Evolutionary conservation across 2,329 filamentous ascomycete genomes (phyloP).

Genomic region (Penicillium oxalicum): DNA sequence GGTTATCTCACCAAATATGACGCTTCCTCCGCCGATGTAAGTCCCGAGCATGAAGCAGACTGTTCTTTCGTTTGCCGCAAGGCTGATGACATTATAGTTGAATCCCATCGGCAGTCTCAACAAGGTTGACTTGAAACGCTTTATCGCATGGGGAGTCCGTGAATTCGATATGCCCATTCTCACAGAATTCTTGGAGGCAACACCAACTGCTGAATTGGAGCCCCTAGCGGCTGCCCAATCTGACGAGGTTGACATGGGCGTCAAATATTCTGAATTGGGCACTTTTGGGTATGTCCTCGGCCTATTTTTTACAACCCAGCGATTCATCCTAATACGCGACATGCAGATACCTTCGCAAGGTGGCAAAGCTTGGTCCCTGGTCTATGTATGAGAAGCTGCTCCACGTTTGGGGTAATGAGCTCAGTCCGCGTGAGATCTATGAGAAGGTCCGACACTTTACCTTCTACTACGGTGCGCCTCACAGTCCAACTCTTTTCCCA

Average conservation of each 20-base stretch:
- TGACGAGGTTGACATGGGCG: slow-evolving; percentile 53
- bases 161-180: slow-evolving; percentile 61
- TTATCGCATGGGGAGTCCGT: slow-evolving; percentile 59
- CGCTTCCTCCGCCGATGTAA: slow-evolving; percentile 51
- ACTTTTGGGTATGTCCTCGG: slow-evolving; percentile 39
- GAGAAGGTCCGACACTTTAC: slow-evolving; percentile 44
- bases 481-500: neutral
- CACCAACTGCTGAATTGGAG: slow-evolving; percentile 59
- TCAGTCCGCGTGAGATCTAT: slow-evolving; percentile 41
- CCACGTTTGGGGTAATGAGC: slow-evolving; percentile 43
- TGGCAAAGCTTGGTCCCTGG: slow-evolving; percentile 49
- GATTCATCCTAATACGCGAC: slow-evolving; percentile 40
- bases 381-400: slow-evolving; percentile 50
- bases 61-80: neutral
- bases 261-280: slow-evolving; percentile 51
- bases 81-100: slow-evolving; percentile 48
- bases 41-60: neutral
- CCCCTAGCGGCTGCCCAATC: slow-evolving; percentile 57
- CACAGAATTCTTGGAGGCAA: slow-evolving; percentile 58
- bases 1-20: slow-evolving; percentile 69
- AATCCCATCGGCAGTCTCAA: slow-evolving; percentile 45
- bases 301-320: neutral
- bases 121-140: slow-evolving; percentile 65
- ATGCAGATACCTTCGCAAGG: slow-evolving; percentile 50
- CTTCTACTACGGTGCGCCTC: slow-evolving; percentile 20